A percentile compares a stretch with the other conserved stretches of the same genome.
phyloP scores from a whole-genome alignment of 768 basidiomycete species.

The Lentinula edodes region DNA sequence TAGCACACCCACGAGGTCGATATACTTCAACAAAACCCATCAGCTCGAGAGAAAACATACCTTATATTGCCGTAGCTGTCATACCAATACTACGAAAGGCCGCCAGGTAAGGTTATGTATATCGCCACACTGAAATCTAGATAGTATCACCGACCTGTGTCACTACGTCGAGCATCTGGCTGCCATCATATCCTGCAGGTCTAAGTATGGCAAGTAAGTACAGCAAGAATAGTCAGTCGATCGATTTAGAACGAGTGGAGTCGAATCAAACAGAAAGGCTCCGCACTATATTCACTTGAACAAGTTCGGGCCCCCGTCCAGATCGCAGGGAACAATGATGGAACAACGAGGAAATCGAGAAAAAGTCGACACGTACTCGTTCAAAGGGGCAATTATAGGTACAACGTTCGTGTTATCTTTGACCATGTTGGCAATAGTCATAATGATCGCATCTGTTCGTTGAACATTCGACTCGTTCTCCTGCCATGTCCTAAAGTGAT shows the following conservation, averaged over 20 bases:
- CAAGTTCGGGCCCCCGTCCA: background rate
- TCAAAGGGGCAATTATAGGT: conserved; percentile 67
- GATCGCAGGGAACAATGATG: background rate
- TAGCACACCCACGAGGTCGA: background rate
- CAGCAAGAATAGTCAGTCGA: background rate
- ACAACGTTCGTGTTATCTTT: conserved; percentile 59
- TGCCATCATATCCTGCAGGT: conserved; percentile 47
- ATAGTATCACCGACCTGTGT: background rate
- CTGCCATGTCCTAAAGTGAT: conserved; percentile 52
- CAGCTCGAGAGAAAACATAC: conserved; percentile 23
- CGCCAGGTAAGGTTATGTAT: background rate
- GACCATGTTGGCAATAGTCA: conserved; percentile 54
- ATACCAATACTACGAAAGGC: conserved; percentile 56
- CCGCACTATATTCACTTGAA: no score
- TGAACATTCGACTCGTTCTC: conserved; percentile 57
- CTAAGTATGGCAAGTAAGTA: background rate
- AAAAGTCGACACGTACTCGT: conserved; percentile 48
- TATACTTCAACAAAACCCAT: background rate
- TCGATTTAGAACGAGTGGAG: no score
- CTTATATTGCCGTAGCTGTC: conserved; percentile 75
- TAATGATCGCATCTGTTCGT: conserved; percentile 63
- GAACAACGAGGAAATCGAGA: background rate
- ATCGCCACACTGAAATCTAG: background rate
- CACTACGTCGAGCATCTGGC: conserved; percentile 30
- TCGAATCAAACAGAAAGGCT: no score